Conservation (phyloP, 345 rosid genomes). For the Ceriops decandra region DNA sequence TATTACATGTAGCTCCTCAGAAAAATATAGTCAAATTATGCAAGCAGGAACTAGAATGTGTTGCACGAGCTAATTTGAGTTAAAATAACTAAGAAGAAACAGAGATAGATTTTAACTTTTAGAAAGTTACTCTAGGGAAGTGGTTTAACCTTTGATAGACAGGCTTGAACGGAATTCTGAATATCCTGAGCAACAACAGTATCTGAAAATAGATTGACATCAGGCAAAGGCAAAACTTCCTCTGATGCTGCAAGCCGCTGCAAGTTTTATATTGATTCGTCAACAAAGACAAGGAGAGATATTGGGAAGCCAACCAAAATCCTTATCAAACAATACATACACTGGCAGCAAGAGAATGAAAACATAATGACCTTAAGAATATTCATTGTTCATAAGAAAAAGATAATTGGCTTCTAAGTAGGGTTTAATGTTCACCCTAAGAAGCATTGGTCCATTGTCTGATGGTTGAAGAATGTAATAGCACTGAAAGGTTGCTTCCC, state of each 20-base stretch:
- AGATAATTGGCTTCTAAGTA: constrained; percentile 7
- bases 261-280: constrained; percentile 28
- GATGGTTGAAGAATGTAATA: constrained; percentile 88
- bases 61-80: no score
- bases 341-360: constrained; percentile 2
- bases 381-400: constrained; percentile 7
- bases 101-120: not conserved
- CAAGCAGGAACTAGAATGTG: not conserved
- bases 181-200: constrained; percentile 50
- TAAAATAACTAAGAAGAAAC: not conserved
- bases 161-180: constrained; percentile 51
- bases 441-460: constrained; percentile 82
- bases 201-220: constrained; percentile 37
- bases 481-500: constrained; percentile 50
- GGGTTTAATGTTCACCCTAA: constrained; percentile 53
- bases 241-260: constrained; percentile 84
- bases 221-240: constrained; percentile 60
- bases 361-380: not conserved
- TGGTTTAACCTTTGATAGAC: constrained; percentile 49
- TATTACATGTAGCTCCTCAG: not conserved
- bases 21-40: not conserved
- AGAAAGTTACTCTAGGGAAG: not conserved
- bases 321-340: not conserved
- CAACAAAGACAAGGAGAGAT: constrained; percentile 11
- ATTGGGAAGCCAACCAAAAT: not conserved